Conservation (phyloP, 2,329 filamentous ascomycete species). For the Fusarium sp. region DNA sequence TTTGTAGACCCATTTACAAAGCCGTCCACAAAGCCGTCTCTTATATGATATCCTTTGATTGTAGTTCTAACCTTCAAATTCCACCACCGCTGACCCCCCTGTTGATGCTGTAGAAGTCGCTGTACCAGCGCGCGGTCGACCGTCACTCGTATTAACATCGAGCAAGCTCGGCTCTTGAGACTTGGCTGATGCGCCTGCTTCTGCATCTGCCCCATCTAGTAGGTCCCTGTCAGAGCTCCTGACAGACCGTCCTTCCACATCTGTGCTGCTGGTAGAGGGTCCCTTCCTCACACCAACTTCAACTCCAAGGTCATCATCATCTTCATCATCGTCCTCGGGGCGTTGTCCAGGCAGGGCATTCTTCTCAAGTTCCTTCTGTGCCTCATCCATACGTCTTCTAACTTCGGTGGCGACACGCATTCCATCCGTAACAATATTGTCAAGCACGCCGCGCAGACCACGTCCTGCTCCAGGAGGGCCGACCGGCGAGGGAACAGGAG, state of each 20-base stretch:
- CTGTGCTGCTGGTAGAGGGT: conserved; percentile 58
- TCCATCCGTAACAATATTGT: conserved; percentile 97
- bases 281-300: conserved; percentile 59
- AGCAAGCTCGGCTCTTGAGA: conserved; percentile 53
- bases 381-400: conserved; percentile 92
- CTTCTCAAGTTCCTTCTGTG: conserved; percentile 89
- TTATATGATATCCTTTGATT: conserved; percentile 7
- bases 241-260: conserved; percentile 73
- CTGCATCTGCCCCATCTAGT: conserved; percentile 80
- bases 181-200: conserved; percentile 65
- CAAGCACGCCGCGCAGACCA: conserved; percentile 89
- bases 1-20: conserved; percentile 18
- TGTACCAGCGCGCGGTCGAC: conserved; percentile 47
- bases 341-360: conserved; percentile 75
- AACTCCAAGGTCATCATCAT: conserved; percentile 67
- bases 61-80: conserved; percentile 56
- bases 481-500: conserved; percentile 55
- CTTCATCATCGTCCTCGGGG: conserved; percentile 79
- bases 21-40: conserved; percentile 27
- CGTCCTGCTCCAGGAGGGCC: conserved; percentile 67
- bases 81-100: conserved; percentile 56
- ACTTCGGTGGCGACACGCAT: conserved; percentile 97
- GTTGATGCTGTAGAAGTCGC: conserved; percentile 50
- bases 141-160: conserved; percentile 50
- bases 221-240: conserved; percentile 77